These are phyloP conservation scores for Moesziomyces sp. DNA, from an alignment of 1,284 basidiomycete species.

Conservation along the genomic window DNA sequence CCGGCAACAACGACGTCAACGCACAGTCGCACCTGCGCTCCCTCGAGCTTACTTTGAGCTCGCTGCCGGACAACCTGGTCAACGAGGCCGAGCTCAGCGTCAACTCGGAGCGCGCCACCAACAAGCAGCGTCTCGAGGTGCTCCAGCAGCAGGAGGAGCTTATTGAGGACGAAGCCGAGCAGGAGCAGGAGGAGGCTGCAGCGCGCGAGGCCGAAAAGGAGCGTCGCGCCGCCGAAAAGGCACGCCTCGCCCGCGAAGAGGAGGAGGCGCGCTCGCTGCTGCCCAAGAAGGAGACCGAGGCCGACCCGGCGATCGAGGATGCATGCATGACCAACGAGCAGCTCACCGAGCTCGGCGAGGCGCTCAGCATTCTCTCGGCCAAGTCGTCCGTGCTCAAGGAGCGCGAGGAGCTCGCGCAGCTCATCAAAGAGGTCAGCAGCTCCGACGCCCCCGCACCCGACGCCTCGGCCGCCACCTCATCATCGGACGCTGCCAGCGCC, in stretches of 20 bases:
- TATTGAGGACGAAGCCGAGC: slow-evolving; percentile 98
- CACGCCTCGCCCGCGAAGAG: slow-evolving; percentile 53
- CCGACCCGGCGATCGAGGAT: slow-evolving; percentile 68
- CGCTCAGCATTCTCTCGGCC: slow-evolving; percentile 88
- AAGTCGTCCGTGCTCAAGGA: slow-evolving; percentile 98
- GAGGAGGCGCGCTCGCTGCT: slow-evolving; percentile 57
- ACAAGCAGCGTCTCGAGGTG: slow-evolving; percentile 98
- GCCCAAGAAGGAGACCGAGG: slow-evolving; percentile 54
- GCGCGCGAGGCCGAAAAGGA: slow-evolving; percentile 86
- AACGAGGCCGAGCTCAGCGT: slow-evolving; percentile 97
- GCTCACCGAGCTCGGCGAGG: slow-evolving; percentile 90
- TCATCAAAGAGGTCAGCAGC: slow-evolving; percentile 80
- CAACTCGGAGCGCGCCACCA: slow-evolving; percentile 89
- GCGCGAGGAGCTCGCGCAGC: slow-evolving; percentile 84
- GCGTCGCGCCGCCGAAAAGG: slow-evolving; percentile 73
- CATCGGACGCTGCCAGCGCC: background rate
- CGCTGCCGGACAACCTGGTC: slow-evolving; percentile 92
- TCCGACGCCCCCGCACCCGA: slow-evolving; percentile 8
- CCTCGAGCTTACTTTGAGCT: slow-evolving; percentile 89
- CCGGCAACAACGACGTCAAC: slow-evolving; percentile 38
- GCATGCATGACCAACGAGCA: slow-evolving; percentile 98
- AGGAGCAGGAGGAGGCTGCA: slow-evolving; percentile 91
- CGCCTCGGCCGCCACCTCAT: slow-evolving; percentile 3
- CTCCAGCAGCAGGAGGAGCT: slow-evolving; percentile 98
- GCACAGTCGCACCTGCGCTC: slow-evolving; percentile 74